Percentiles rank a stretch among this genome's conserved stretches.
These are phyloP conservation scores for Cyclotella choctawhatcheeana DNA, from an alignment of 108 stramenopile genomes.

Conservation along the genomic window DNA sequence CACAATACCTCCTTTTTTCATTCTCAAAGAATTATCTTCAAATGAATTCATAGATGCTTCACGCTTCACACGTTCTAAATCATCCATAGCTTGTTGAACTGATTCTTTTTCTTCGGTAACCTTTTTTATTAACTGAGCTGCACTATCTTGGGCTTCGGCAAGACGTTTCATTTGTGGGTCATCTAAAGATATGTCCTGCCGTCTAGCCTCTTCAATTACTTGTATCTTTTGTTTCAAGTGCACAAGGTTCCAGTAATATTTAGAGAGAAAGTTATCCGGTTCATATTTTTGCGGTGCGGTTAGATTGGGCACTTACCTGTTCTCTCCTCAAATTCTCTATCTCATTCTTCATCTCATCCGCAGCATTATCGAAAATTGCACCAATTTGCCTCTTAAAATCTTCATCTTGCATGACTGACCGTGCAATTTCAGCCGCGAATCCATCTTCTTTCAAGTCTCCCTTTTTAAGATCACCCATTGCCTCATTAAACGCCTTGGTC, in stretches of 20 bases:
- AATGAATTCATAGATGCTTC: constrained; percentile 19
- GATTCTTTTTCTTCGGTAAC: constrained; percentile 38
- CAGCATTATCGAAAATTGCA: constrained; percentile 46
- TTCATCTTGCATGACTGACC: constrained; percentile 27
- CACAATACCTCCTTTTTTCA: constrained; percentile 48
- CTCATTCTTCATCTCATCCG: constrained; percentile 29
- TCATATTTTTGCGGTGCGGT: too few species aligned
- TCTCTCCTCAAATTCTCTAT: constrained; percentile 42
- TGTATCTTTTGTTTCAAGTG: constrained; percentile 10
- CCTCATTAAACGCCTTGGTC: constrained; percentile 29
- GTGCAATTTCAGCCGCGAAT: constrained; percentile 4
- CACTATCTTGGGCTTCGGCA: constrained; percentile 48
- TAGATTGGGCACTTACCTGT: constrained; percentile 42
- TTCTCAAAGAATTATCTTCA: constrained; percentile 37
- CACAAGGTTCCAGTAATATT: neutral
- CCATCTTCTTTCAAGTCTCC: neutral
- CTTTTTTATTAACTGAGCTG: constrained; percentile 38
- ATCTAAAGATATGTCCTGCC: constrained; percentile 32
- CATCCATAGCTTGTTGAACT: constrained; percentile 50
- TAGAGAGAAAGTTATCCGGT: too few species aligned
- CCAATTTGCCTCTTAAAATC: constrained; percentile 37
- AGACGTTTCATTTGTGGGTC: constrained; percentile 39
- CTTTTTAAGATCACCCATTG: constrained; percentile 32
- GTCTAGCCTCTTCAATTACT: constrained; percentile 34
- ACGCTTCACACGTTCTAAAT: constrained; percentile 42